Conservation (phyloP, 192 early-diverging fungal genomes). For the Mortierella claussenii region DNA sequence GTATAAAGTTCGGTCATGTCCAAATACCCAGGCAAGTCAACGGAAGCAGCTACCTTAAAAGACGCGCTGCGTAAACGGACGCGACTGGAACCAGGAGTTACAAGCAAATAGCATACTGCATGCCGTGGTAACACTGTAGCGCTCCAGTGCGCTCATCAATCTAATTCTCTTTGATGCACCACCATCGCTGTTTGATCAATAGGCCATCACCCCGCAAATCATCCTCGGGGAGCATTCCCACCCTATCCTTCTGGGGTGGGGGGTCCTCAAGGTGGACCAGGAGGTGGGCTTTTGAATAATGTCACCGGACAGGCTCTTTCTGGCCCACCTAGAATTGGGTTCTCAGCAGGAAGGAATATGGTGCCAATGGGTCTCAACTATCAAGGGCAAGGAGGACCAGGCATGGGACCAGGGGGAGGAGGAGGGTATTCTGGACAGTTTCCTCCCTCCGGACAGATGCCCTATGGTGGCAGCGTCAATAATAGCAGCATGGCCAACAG, state of each 20-base stretch:
- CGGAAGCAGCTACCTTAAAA: background rate
- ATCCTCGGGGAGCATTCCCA: conserved; percentile 34
- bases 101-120: too few relatives aligned
- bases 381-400: conserved; percentile 15
- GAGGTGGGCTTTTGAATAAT: conserved; percentile 14
- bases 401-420: background rate
- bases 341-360: conserved; percentile 14
- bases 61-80: too few relatives aligned
- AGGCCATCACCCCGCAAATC: conserved; percentile 34
- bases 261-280: conserved; percentile 13
- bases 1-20: conserved; percentile 20
- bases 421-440: conserved; percentile 16
- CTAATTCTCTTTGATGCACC: too few relatives aligned
- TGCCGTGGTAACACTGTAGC: too few relatives aligned
- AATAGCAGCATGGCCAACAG: conserved; percentile 16
- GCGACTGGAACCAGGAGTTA: too few relatives aligned
- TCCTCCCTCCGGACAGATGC: conserved; percentile 13
- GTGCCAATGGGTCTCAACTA: conserved; percentile 10
- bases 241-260: conserved; percentile 45
- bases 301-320: conserved; percentile 2
- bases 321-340: conserved; percentile 15
- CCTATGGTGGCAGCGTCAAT: conserved; percentile 12
- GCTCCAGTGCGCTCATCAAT: too few relatives aligned
- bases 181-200: background rate
- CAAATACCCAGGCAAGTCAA: conserved; percentile 28